Conservation (phyloP, 805 yeast species). For the Kodamaea leandrae region DNA sequence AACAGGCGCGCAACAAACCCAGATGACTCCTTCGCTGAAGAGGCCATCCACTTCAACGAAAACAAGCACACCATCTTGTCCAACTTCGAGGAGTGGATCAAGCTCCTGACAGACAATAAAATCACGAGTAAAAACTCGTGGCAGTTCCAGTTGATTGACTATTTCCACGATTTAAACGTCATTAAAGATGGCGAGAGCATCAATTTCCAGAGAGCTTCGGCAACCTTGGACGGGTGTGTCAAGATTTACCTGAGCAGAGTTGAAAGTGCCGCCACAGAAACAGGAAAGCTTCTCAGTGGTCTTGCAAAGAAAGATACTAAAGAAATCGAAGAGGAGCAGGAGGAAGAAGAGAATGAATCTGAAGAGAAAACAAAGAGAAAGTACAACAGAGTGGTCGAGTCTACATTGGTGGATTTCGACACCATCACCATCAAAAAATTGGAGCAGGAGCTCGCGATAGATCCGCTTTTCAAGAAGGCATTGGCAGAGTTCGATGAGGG, state of each 20-base stretch:
- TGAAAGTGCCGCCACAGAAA: constrained; percentile 36
- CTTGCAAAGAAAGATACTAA: constrained; percentile 19
- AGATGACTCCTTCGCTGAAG: constrained; percentile 20
- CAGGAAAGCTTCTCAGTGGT: constrained; percentile 33
- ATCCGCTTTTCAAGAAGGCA: constrained; percentile 73
- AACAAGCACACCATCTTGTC: constrained; percentile 42
- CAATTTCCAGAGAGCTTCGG: constrained; percentile 35
- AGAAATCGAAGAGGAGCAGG: constrained; percentile 20
- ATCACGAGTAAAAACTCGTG: constrained; percentile 84
- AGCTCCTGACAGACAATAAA: constrained; percentile 48
- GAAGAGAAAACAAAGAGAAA: constrained; percentile 26
- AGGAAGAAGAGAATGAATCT: constrained; percentile 12
- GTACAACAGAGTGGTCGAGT: constrained; percentile 34
- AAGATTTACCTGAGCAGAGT: constrained; percentile 36
- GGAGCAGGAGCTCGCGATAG: constrained; percentile 64
- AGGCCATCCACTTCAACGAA: constrained; percentile 42
- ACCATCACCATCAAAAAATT: constrained; percentile 51
- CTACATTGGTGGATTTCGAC: constrained; percentile 51
- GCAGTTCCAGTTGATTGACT: constrained; percentile 89
- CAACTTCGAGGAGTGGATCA: constrained; percentile 51
- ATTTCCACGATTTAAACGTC: constrained; percentile 78
- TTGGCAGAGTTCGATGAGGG: constrained; percentile 80
- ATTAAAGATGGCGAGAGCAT: constrained; percentile 64
- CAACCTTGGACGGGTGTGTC: constrained; percentile 38
- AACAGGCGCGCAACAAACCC: constrained; percentile 10